Conservation (phyloP, 345 rosid species). For the Salix purpurea region DNA sequence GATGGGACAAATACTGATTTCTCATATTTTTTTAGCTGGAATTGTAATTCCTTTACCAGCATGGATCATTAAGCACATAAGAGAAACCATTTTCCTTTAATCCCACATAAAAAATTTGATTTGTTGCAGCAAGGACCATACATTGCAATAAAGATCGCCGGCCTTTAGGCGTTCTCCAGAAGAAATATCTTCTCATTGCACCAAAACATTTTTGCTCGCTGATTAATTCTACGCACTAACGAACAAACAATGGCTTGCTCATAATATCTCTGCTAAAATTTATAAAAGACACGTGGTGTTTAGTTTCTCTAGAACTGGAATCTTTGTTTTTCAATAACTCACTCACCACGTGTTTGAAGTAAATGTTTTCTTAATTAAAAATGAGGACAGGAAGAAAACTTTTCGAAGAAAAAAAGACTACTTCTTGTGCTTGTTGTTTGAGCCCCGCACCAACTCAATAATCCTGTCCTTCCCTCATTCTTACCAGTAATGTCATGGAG, state of each 20-base stretch:
- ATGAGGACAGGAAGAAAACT: background rate
- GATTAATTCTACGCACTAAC: slow-evolving; percentile 6
- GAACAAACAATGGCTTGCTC: background rate
- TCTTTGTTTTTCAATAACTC: background rate
- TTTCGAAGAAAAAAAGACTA: too few relatives aligned
- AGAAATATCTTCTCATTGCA: slow-evolving; percentile 2
- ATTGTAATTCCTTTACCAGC: too few relatives aligned
- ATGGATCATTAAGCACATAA: too few relatives aligned
- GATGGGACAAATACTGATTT: too few relatives aligned
- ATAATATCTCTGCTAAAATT: too few relatives aligned
- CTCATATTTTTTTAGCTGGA: too few relatives aligned
- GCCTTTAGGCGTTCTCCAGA: background rate
- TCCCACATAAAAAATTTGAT: too few relatives aligned
- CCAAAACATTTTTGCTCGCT: slow-evolving; percentile 7
- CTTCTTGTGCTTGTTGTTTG: background rate
- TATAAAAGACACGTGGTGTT: too few relatives aligned
- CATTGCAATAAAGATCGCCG: slow-evolving; percentile 18
- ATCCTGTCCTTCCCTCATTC: background rate
- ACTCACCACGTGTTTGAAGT: too few relatives aligned
- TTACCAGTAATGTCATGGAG: too few relatives aligned
- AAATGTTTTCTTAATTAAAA: too few relatives aligned
- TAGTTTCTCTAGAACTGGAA: background rate
- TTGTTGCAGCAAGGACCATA: background rate
- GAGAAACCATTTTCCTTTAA: too few relatives aligned
- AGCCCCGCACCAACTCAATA: background rate